Percentiles rank a stretch among this genome's conserved stretches.
phyloP scores from a whole-genome alignment of 495 filamentous ascomycete genomes.

The Penicilliopsis zonata region DNA sequence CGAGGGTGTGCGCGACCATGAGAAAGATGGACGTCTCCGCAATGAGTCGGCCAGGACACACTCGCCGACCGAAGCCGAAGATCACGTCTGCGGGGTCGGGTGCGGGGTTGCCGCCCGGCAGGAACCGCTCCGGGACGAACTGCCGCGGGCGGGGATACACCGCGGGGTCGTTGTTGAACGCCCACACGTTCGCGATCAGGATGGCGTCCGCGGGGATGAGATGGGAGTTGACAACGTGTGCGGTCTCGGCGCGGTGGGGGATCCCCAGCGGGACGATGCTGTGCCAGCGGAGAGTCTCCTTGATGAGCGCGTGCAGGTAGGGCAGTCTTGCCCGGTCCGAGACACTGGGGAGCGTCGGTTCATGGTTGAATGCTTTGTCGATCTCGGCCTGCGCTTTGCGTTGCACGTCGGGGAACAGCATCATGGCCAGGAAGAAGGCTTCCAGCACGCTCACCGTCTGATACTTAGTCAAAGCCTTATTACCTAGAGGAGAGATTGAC shows the following conservation, averaged over 20 bases:
- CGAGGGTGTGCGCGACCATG: conserved; percentile 39
- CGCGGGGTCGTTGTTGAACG: conserved; percentile 24
- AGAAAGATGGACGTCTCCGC: conserved; percentile 36
- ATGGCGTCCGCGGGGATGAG: conserved; percentile 37
- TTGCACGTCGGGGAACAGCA: conserved; percentile 35
- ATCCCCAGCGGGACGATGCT: conserved; percentile 31
- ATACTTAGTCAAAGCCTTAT: too few relatives aligned
- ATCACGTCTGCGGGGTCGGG: conserved; percentile 1
- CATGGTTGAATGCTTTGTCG: conserved; percentile 38
- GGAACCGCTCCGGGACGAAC: conserved; percentile 37
- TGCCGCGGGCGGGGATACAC: conserved; percentile 20
- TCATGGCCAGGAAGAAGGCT: conserved; percentile 36
- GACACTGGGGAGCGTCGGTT: conserved; percentile 10
- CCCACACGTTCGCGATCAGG: conserved; percentile 36
- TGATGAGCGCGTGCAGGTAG: conserved; percentile 29
- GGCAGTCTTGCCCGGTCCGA: conserved; percentile 21
- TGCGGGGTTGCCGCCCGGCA: conserved; percentile 27
- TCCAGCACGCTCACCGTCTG: conserved; percentile 18
- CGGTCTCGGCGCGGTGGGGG: conserved; percentile 42
- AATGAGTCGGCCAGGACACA: conserved; percentile 34
- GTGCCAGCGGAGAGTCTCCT: conserved; percentile 34
- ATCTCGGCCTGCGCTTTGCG: conserved; percentile 46
- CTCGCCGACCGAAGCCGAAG: conserved; percentile 10
- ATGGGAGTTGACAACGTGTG: conserved; percentile 39
- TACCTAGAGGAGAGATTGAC: too few relatives aligned